Percentiles rank a stretch among this genome's conserved stretches.
Conservation (phyloP, 148 eudicot species). For the Fallopia convolvulus region DNA sequence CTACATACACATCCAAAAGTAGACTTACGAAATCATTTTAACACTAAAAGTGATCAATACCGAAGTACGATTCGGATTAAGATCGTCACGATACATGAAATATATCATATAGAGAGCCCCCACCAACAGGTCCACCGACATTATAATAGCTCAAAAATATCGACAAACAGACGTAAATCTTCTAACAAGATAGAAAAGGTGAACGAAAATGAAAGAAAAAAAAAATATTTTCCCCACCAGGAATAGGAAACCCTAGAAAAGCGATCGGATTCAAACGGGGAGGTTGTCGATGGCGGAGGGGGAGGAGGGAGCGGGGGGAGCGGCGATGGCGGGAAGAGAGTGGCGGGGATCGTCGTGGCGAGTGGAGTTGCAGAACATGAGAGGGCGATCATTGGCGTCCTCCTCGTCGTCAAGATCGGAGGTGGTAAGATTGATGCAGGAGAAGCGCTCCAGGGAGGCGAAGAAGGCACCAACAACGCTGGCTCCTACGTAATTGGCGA, state of each 20-base stretch:
- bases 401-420: conserved; percentile 45
- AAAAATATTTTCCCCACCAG: not conserved
- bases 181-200: not conserved
- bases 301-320: not conserved
- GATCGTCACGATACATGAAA: not conserved
- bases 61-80: not conserved
- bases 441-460: conserved; percentile 61
- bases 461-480: conserved; percentile 68
- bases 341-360: conserved; percentile 36
- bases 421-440: conserved; percentile 62
- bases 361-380: conserved; percentile 38
- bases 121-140: conserved; percentile 5
- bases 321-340: conserved; percentile 22
- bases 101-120: not conserved
- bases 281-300: conserved; percentile 34
- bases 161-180: conserved; percentile 2
- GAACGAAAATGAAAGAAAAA: conserved; percentile 1
- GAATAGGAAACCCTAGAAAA: not conserved
- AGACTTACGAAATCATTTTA: not conserved
- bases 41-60: not conserved
- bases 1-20: conserved; percentile 1
- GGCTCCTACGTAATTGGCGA: conserved; percentile 59
- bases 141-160: conserved; percentile 9
- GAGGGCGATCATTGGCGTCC: conserved; percentile 55
- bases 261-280: conserved; percentile 41